Conservation (phyloP, 2,329 filamentous ascomycete species). For the Cladosporium sp. region DNA sequence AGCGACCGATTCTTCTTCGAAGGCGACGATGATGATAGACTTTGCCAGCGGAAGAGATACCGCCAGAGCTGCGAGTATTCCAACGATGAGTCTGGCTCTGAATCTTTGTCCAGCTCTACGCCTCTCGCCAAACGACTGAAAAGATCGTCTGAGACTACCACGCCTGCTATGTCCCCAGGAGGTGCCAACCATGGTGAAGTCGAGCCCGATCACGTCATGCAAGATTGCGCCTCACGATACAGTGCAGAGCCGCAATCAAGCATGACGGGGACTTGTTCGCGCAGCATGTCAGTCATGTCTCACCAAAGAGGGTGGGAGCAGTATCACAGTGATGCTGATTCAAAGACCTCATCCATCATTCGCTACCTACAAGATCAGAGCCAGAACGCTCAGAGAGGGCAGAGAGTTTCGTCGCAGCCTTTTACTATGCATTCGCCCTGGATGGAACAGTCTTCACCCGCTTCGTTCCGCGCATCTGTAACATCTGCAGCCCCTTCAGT, state of each 20-base stretch:
- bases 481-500: background rate
- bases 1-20: background rate
- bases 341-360: background rate
- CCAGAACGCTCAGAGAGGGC: background rate
- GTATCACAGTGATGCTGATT: background rate
- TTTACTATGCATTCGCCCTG: background rate
- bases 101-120: background rate
- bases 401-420: background rate
- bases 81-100: background rate
- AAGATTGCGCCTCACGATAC: background rate
- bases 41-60: background rate
- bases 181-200: background rate
- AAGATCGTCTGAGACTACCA: background rate
- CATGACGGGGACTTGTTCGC: no score
- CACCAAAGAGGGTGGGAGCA: background rate
- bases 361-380: background rate
- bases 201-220: background rate
- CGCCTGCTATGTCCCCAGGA: background rate
- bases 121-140: background rate
- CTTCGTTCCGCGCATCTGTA: background rate
- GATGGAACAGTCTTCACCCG: background rate
- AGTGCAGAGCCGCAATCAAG: background rate
- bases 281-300: no score
- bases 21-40: background rate
- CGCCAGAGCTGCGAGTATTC: background rate